Evolutionary conservation across 352 stramenopile genomes (phyloP).

Genomic region (Pythium rishiriense): DNA sequence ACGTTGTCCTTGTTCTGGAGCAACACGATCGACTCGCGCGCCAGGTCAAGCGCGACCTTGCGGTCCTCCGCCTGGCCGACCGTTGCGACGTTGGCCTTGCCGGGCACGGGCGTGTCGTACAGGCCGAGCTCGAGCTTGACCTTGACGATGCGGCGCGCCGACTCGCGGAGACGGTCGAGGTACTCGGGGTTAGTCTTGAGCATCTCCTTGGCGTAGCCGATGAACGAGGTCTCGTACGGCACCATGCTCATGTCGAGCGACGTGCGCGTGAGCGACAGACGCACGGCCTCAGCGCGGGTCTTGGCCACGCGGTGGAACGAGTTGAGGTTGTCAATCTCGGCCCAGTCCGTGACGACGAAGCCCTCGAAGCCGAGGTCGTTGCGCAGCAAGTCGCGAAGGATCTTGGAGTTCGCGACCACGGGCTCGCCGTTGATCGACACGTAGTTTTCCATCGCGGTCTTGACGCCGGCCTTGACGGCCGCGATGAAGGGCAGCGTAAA

Average conservation of each 20-base stretch:
- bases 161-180: slow-evolving; percentile 20
- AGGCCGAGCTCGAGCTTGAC: slow-evolving; percentile 32
- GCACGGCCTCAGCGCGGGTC: slow-evolving; percentile 39
- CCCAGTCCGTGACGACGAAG: slow-evolving; percentile 80
- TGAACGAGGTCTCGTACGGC: slow-evolving; percentile 33
- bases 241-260: slow-evolving; percentile 88
- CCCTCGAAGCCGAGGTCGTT: slow-evolving; percentile 68
- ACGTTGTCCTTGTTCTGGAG: slow-evolving; percentile 79
- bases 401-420: slow-evolving; percentile 81
- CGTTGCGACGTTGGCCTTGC: slow-evolving; percentile 31
- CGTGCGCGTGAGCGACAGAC: slow-evolving; percentile 51
- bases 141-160: slow-evolving; percentile 28
- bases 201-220: slow-evolving; percentile 29
- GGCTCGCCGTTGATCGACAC: slow-evolving; percentile 91
- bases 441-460: slow-evolving; percentile 95
- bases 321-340: slow-evolving; percentile 75
- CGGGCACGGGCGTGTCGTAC: slow-evolving; percentile 27
- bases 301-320: slow-evolving; percentile 55
- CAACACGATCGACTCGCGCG: slow-evolving; percentile 56
- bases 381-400: slow-evolving; percentile 46
- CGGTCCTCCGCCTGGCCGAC: slow-evolving; percentile 25
- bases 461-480: slow-evolving; percentile 74
- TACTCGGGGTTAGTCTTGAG: slow-evolving; percentile 29
- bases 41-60: slow-evolving; percentile 25
- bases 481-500: slow-evolving; percentile 84